Conservation (phyloP, 306 rosid species). For the Cicer pinnatifidum region DNA sequence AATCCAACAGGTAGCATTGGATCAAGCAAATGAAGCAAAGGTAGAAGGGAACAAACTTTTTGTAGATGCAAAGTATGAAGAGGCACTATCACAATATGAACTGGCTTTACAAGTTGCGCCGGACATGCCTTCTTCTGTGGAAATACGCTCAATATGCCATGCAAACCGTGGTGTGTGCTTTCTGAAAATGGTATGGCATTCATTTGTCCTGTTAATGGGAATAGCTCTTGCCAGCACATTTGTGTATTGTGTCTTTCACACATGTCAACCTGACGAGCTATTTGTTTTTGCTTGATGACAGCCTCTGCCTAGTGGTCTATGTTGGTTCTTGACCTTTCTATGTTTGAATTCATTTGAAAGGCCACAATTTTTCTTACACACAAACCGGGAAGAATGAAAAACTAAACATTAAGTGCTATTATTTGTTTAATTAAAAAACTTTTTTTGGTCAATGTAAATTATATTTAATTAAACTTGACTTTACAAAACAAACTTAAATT, state of each 20-base stretch:
- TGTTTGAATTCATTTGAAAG: neutral
- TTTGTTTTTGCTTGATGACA: neutral
- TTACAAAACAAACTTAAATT: neutral
- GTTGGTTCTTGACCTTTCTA: neutral
- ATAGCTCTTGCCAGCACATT: constrained; percentile 26
- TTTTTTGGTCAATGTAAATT: neutral
- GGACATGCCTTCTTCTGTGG: constrained; percentile 71
- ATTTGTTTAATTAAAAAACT: neutral
- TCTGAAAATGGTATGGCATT: constrained; percentile 65
- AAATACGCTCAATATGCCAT: constrained; percentile 76
- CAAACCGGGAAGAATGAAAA: neutral
- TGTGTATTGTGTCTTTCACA: neutral
- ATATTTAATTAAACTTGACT: neutral
- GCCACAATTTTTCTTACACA: neutral
- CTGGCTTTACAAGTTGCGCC: constrained; percentile 69
- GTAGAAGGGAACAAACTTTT: constrained; percentile 76
- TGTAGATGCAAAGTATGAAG: constrained; percentile 71
- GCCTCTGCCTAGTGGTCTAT: neutral
- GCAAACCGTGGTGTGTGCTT: constrained; percentile 76
- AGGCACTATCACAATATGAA: constrained; percentile 73
- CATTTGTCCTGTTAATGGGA: constrained; percentile 18
- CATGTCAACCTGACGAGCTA: constrained; percentile 2
- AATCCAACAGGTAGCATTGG: constrained; percentile 65
- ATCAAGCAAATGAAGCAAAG: constrained; percentile 78
- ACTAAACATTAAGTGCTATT: neutral